Conservation (phyloP, 768 basidiomycete species). For the Pisolithus orientalis region DNA sequence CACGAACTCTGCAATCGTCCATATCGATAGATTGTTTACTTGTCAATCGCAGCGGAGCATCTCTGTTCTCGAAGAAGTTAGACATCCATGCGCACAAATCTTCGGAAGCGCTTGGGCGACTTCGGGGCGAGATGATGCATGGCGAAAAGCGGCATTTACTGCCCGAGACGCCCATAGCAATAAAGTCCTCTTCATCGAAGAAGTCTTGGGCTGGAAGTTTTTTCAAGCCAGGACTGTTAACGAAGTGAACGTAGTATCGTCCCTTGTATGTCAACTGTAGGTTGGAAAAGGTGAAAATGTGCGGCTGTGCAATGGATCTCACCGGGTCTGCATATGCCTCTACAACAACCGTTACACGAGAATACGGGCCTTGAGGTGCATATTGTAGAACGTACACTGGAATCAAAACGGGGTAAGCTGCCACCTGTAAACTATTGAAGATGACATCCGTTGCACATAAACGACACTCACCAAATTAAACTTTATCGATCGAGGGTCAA, state of each 20-base stretch:
- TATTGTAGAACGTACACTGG: constrained; percentile 59
- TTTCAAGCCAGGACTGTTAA: constrained; percentile 4
- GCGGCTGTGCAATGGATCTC: not conserved
- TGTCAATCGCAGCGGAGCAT: constrained; percentile 15
- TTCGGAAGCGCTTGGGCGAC: constrained; percentile 28
- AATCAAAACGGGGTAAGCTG: constrained; percentile 58
- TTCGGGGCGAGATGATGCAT: constrained; percentile 12
- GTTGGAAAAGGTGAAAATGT: not conserved
- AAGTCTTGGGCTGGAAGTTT: constrained; percentile 20
- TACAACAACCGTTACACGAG: constrained; percentile 23
- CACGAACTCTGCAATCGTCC: constrained; percentile 34
- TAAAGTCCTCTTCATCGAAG: constrained; percentile 18
- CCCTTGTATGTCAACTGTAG: constrained; percentile 10
- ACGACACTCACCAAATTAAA: constrained; percentile 36
- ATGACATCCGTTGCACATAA: not conserved
- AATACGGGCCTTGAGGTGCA: constrained; percentile 22
- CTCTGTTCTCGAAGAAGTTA: constrained; percentile 19
- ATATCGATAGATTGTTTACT: constrained; percentile 19
- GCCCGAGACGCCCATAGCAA: constrained; percentile 6
- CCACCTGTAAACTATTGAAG: constrained; percentile 32
- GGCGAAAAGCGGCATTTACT: constrained; percentile 12
- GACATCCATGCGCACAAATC: constrained; percentile 27
- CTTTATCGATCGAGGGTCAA: constrained; percentile 40
- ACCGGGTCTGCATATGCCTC: constrained; percentile 23
- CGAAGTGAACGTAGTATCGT: constrained; percentile 22